A percentile compares a stretch with the other conserved stretches of the same genome.
phyloP scores from a whole-genome alignment of 2,329 filamentous ascomycete genomes.

The Cercospora sojina region DNA sequence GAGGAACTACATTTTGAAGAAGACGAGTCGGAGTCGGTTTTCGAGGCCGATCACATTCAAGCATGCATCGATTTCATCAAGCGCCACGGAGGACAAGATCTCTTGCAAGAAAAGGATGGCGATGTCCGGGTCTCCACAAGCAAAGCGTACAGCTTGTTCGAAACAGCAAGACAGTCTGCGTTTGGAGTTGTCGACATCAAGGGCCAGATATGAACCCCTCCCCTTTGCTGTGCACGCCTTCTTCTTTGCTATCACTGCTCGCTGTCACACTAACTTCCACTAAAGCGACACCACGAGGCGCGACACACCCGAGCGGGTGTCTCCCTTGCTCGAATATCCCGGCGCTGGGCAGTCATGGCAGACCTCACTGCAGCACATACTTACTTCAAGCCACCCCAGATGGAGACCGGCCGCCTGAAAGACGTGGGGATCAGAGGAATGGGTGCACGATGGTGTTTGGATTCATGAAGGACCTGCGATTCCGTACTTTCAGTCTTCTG shows the following conservation, averaged over 20 bases:
- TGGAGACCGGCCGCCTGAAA: not conserved
- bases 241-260: not conserved
- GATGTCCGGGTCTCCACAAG: constrained; percentile 68
- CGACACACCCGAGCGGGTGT: not conserved
- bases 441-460: not conserved
- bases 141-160: constrained; percentile 72
- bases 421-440: not conserved
- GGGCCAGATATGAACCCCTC: constrained; percentile 71
- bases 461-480: not conserved
- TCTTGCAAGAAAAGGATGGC: constrained; percentile 73
- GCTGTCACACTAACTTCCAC: constrained; percentile 7
- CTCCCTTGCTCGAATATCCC: not conserved
- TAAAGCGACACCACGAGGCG: not conserved
- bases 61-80: constrained; percentile 81
- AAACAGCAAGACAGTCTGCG: constrained; percentile 68
- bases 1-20: constrained; percentile 96
- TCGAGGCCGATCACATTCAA: constrained; percentile 31
- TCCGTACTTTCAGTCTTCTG: not conserved
- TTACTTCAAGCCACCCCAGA: not conserved
- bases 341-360: not conserved
- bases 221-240: not conserved
- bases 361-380: not conserved
- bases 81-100: constrained; percentile 70
- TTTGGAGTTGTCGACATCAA: constrained; percentile 94
- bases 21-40: constrained; percentile 62